Conservation (phyloP, 306 rosid genomes). For the Ormosia emarginata region DNA sequence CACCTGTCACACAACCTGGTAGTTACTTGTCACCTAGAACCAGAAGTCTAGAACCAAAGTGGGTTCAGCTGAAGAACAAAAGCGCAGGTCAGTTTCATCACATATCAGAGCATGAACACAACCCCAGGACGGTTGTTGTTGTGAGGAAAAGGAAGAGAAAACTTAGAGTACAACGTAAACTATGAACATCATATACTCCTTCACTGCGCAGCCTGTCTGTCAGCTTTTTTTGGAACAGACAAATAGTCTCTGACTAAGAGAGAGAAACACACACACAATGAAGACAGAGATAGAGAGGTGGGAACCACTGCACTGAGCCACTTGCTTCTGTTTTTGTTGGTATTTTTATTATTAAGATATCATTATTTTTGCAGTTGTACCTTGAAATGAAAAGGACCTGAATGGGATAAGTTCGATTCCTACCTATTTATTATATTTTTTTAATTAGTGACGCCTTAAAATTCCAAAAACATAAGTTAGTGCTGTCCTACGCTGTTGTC, state of each 20-base stretch:
- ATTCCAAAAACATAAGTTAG: no score
- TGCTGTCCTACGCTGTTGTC: no score
- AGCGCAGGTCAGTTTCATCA: conserved; percentile 7
- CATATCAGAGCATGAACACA: not conserved
- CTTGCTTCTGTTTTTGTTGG: not conserved
- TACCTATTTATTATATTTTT: not conserved
- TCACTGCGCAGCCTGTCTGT: not conserved
- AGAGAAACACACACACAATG: not conserved
- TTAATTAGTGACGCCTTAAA: not conserved
- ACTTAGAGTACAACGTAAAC: conserved; percentile 16
- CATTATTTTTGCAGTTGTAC: not conserved
- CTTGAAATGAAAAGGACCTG: not conserved
- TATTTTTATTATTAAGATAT: not conserved
- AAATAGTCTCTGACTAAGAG: conserved; percentile 5
- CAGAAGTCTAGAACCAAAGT: not conserved
- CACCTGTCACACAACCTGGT: conserved; percentile 2
- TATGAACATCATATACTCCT: not conserved
- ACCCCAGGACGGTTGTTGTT: conserved; percentile 16
- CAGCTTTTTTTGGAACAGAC: conserved; percentile 15
- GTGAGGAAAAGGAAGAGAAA: conserved; percentile 17
- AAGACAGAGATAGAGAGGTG: not conserved
- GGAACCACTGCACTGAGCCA: conserved; percentile 2
- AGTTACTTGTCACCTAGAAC: not conserved
- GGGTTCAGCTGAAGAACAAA: conserved; percentile 30
- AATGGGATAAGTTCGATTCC: conserved; percentile 17